Conservation (phyloP, 495 filamentous ascomycete species). For the Tuber aestivum region DNA sequence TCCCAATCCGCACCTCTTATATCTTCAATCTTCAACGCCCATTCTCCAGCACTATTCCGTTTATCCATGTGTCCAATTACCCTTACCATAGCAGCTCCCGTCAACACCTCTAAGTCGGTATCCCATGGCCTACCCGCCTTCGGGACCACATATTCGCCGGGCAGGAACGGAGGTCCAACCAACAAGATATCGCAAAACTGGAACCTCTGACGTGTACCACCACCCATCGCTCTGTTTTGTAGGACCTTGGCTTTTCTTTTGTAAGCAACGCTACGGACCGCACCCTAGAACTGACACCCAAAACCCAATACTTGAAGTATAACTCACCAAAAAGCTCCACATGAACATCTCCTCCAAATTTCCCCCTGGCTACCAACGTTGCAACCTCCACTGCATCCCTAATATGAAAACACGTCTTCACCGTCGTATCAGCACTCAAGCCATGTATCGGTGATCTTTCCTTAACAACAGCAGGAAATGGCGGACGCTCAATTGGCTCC, state of each 20-base stretch:
- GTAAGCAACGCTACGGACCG: background rate
- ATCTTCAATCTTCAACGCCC: slow-evolving; percentile 49
- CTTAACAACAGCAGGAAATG: slow-evolving; percentile 49
- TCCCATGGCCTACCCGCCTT: slow-evolving; percentile 48
- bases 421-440: slow-evolving; percentile 46
- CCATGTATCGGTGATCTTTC: slow-evolving; percentile 54
- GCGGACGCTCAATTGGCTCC: slow-evolving; percentile 47
- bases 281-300: background rate
- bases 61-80: slow-evolving; percentile 52
- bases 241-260: slow-evolving; percentile 49
- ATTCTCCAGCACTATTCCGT: slow-evolving; percentile 43
- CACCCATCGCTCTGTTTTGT: slow-evolving; percentile 49
- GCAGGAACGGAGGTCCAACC: slow-evolving; percentile 51
- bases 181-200: slow-evolving; percentile 57
- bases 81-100: slow-evolving; percentile 48
- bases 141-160: slow-evolving; percentile 51
- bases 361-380: slow-evolving; percentile 44
- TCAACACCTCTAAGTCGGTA: slow-evolving; percentile 47
- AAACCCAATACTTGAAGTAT: background rate
- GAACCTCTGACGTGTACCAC: slow-evolving; percentile 52
- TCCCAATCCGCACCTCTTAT: slow-evolving; percentile 54
- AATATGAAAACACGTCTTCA: slow-evolving; percentile 59
- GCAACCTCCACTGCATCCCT: slow-evolving; percentile 51
- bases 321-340: slow-evolving; percentile 50
- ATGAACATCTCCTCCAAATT: slow-evolving; percentile 45